phyloP scores from a whole-genome alignment of 208 protist species.

The Acanthamoeba healyi region DNA sequence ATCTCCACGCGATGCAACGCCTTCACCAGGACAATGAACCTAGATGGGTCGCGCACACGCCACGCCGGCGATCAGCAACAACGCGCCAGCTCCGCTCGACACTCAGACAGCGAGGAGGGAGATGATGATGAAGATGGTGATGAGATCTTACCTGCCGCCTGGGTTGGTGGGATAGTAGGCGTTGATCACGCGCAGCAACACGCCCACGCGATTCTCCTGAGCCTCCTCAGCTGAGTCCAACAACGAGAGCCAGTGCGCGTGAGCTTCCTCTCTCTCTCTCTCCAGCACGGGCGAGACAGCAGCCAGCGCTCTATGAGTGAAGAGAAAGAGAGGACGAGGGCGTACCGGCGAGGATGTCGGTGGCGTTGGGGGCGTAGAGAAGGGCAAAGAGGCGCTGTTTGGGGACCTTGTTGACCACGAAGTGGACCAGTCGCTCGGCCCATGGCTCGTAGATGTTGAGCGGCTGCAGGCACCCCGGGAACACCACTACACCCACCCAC shows the following conservation, averaged over 20 bases:
- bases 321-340: background rate
- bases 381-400: slow-evolving; percentile 50
- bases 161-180: slow-evolving; percentile 46
- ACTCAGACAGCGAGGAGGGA: too few species aligned
- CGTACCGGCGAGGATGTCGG: background rate
- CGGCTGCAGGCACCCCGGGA: slow-evolving; percentile 44
- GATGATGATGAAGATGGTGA: background rate
- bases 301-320: too few species aligned
- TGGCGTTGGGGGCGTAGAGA: slow-evolving; percentile 27
- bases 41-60: background rate
- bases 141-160: background rate
- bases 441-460: slow-evolving; percentile 66
- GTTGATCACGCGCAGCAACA: slow-evolving; percentile 10
- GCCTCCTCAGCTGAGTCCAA: background rate
- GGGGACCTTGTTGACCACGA: slow-evolving; percentile 3
- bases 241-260: background rate
- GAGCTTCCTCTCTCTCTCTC: too few species aligned
- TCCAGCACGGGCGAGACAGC: too few species aligned
- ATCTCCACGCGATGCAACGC: background rate
- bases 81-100: too few species aligned
- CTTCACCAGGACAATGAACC: slow-evolving; percentile 29
- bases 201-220: slow-evolving; percentile 27
- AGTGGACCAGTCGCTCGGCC: slow-evolving; percentile 28
- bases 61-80: too few species aligned
- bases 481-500: background rate